These are phyloP conservation scores for Chlorophyllum brunneum DNA, from an alignment of 768 basidiomycete genomes.

Conservation along the genomic window DNA sequence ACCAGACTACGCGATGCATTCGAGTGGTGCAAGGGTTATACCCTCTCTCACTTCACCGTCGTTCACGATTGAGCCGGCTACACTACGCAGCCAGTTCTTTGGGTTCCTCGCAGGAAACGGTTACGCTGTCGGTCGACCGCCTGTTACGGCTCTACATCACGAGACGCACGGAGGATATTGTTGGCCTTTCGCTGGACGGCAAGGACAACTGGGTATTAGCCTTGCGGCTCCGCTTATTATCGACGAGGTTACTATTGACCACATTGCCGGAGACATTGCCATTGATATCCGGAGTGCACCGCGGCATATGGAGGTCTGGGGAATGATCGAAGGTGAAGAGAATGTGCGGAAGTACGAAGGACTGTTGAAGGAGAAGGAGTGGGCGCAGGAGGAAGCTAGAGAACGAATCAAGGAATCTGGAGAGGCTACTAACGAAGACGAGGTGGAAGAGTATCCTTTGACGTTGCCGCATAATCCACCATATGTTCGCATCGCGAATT, in stretches of 20 bases:
- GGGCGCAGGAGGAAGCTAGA: slow-evolving; percentile 27
- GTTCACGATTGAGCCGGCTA: slow-evolving; percentile 57
- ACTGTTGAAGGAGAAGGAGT: slow-evolving; percentile 47
- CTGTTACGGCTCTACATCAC: slow-evolving; percentile 84
- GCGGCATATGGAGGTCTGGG: slow-evolving; percentile 88
- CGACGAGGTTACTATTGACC: slow-evolving; percentile 82
- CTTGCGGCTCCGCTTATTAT: slow-evolving; percentile 74
- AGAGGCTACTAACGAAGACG: too few relatives aligned
- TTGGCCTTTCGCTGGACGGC: slow-evolving; percentile 83
- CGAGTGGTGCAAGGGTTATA: slow-evolving; percentile 76
- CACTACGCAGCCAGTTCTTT: slow-evolving; percentile 43
- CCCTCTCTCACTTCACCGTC: slow-evolving; percentile 83
- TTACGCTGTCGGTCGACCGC: slow-evolving; percentile 69
- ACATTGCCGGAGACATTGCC: slow-evolving; percentile 79
- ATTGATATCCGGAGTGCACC: slow-evolving; percentile 82
- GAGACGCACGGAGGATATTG: slow-evolving; percentile 82
- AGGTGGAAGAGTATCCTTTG: slow-evolving; percentile 38
- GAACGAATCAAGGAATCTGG: slow-evolving; percentile 3
- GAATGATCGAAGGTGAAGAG: slow-evolving; percentile 73
- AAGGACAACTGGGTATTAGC: slow-evolving; percentile 80
- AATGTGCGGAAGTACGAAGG: slow-evolving; percentile 58
- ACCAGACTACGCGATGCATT: slow-evolving; percentile 83
- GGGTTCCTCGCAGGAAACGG: slow-evolving; percentile 60
- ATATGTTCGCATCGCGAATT: slow-evolving; percentile 64
- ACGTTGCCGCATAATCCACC: slow-evolving; percentile 42